Base-by-base conservation (phyloP, 1,139 yeast genomes). In the Yamadazyma friedrichii region DNA sequence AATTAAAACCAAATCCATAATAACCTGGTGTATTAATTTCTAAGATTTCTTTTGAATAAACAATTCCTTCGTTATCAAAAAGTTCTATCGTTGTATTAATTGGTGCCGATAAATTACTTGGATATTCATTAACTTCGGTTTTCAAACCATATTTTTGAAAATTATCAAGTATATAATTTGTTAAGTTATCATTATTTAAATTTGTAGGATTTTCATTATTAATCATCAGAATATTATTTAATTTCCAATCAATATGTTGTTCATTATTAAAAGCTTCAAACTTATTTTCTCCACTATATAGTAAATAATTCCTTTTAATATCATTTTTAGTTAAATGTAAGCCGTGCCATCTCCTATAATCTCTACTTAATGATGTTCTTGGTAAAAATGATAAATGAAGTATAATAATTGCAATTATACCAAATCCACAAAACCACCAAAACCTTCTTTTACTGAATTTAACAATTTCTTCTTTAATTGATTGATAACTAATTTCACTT, bases 311-410 rank as follows among this genome's bases (percentile, higher is more conserved):
- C 36, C 91, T 61, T 49, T 81, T 76, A 24, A 82, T 74, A 47
- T 84, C 93, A n/a, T 78, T 71, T 45, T 74, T 76, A 2, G 89
- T 81, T 38, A 84, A 55, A 41, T 65, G 75, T 22, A 83, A 74
- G 16, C 82, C 80, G 60, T 88, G 88, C 53, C 88, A 63, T 41
- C 96, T 65, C 51, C 93, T 74, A 58, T 87, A 80, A 60, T 91
- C 98, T 48, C 97, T 70, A 40, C 86, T 80, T 15, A 88, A 66
- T 1, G 96, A 87, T 1, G 98, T 88, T 44, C 97, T 65, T 1
- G 97, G 97, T 24, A 89, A 68, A 56, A 91, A 91, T 1, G 87
- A 80, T 38, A 88, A 67, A 42, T 85, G 79, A 52, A 85, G 78
- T 3, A 80, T 67, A 10, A 80, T 63, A 35, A 78, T 65, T 42